Conservation (phyloP, 78 protist genomes). For the Fonticula alba region DNA sequence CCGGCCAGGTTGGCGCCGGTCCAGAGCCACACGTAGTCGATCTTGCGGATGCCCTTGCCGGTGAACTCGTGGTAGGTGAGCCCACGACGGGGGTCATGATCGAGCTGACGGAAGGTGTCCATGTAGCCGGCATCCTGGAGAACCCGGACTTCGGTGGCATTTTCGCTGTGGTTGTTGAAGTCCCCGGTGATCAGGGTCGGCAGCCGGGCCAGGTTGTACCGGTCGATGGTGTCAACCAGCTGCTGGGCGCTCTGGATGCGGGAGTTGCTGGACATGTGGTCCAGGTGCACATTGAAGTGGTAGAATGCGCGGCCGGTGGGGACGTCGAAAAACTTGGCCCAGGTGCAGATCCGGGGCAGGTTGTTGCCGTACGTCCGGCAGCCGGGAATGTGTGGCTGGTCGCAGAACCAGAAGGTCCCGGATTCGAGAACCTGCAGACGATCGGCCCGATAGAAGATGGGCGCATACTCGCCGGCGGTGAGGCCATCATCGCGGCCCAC, state of each 20-base stretch:
- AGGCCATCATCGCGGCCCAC: conserved; percentile 28
- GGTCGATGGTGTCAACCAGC: neutral
- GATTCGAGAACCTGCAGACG: neutral
- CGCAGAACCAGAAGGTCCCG: conserved; percentile 1
- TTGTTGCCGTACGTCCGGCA: neutral
- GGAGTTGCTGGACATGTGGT: neutral
- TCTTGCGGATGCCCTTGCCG: neutral
- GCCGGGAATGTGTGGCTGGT: neutral
- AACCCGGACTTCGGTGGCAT: neutral
- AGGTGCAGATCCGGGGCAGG: neutral
- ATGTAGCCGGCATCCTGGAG: neutral
- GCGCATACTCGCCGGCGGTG: conserved; percentile 18
- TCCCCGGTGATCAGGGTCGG: neutral
- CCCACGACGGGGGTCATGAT: neutral
- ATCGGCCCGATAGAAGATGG: conserved; percentile 9
- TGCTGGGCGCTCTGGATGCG: neutral
- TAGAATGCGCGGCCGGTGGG: neutral
- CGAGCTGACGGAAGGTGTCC: neutral
- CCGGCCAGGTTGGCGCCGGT: no score
- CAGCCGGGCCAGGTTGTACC: no score
- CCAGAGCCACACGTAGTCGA: no score
- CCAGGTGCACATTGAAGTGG: neutral
- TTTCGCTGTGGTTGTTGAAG: neutral
- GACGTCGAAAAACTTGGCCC: neutral
- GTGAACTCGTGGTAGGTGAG: neutral